Evolutionary conservation across 192 early-diverging fungal genomes (phyloP).

Genomic region (Jimgerdemannia lactiflua): DNA sequence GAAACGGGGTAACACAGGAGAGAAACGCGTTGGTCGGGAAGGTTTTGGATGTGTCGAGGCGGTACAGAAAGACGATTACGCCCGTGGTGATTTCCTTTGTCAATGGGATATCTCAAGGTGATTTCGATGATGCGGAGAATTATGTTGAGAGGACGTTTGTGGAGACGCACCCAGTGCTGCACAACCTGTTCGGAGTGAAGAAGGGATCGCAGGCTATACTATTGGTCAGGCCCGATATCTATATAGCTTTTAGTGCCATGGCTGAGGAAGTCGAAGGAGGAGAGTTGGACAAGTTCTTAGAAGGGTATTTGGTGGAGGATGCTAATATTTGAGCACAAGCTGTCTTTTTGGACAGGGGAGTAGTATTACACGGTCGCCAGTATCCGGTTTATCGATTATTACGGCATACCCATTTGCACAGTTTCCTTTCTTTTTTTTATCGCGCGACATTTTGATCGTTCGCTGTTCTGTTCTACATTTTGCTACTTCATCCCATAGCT

Average conservation of each 20-base stretch:
- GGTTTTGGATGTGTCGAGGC: background rate
- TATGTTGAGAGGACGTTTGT: background rate
- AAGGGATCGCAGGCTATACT: slow-evolving; percentile 4
- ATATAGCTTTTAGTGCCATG: slow-evolving; percentile 9
- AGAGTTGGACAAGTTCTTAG: background rate
- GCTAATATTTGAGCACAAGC: no score
- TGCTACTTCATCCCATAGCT: no score
- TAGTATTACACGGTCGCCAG: no score
- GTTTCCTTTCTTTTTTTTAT: no score
- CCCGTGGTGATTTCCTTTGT: background rate
- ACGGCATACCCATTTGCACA: no score
- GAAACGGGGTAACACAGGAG: background rate
- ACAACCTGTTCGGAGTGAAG: background rate
- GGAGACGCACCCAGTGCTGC: background rate
- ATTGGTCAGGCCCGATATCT: slow-evolving; percentile 26
- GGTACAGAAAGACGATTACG: background rate
- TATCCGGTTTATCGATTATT: no score
- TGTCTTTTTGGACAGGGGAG: no score
- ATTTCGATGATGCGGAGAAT: background rate
- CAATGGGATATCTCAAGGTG: background rate
- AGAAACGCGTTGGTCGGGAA: background rate
- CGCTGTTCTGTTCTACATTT: no score
- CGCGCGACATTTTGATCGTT: no score
- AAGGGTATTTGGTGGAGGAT: background rate
- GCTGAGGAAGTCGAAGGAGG: background rate